Base-by-base conservation (phyloP, 257 asterid species). In the Verbascum thapsus region DNA sequence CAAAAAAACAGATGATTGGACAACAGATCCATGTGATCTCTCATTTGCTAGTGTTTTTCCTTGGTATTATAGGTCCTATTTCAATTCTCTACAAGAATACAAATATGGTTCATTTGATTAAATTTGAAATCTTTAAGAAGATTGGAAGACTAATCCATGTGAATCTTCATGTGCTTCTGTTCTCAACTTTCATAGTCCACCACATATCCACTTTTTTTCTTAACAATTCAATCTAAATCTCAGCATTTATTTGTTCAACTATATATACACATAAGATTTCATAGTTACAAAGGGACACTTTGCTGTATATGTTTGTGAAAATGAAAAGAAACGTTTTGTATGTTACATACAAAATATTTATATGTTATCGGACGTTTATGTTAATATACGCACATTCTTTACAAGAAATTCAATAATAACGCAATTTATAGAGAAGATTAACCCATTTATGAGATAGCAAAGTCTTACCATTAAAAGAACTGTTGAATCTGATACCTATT, bases 101-200 rank as follows among this genome's bases (percentile, higher is more conserved):
- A n/a, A n/a, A n/a, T n/a, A n/a, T n/a, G n/a, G n/a, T n/a, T n/a
- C n/a, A n/a, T n/a, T n/a, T n/a, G n/a, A n/a, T n/a, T n/a, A n/a
- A n/a, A n/a, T n/a, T n/a, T n/a, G n/a, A n/a, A n/a, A n/a, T n/a
- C 32, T 26, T 26, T 26, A 1, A 26, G 32, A 5, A 5, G 40
- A 37, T 58, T 48, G 41, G 3, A n/a, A 13, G 73, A 58, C 66
- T 48, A 11, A 19, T 22, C 23, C 59, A 59, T n/a, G n/a, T n/a
- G n/a, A n/a, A n/a, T n/a, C n/a, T n/a, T n/a, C n/a, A n/a, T 58
- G 74, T 61, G 64, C 66, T 61, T 43, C n/a, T 62, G 63, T 58
- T 60, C 42, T 11, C 55, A 44, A 37, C 8, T 26, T 35, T 51
- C 63, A 9, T 50, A 43, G 10, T 10, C 53, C 18, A 53, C 60